Evolutionary conservation across 2,329 filamentous ascomycete species (phyloP).

Genomic region (Penicillium sp.): DNA sequence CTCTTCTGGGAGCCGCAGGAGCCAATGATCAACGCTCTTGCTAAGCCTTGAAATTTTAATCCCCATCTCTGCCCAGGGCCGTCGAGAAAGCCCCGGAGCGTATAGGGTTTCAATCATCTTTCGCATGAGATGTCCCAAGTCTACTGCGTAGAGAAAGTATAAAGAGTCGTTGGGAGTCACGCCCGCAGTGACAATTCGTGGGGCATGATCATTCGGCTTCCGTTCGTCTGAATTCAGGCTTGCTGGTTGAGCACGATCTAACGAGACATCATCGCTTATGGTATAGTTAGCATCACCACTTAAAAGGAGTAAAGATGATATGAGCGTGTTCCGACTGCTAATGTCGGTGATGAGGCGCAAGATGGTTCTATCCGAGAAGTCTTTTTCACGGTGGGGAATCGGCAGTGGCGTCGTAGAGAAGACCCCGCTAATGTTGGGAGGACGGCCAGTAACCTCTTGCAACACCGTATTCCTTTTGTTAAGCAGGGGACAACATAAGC

Average conservation of each 20-base stretch:
- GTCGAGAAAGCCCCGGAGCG: conserved; percentile 38
- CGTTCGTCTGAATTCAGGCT: background rate
- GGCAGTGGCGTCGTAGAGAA: conserved; percentile 48
- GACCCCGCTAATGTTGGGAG: conserved; percentile 38
- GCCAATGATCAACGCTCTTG: conserved; percentile 40
- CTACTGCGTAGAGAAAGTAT: conserved; percentile 44
- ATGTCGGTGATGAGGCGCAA: conserved; percentile 36
- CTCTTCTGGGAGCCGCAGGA: conserved; percentile 38
- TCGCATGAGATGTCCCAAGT: conserved; percentile 39
- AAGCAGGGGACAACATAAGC: conserved; percentile 36
- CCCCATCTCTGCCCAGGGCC: conserved; percentile 42
- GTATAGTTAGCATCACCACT: background rate
- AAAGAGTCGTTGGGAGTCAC: conserved; percentile 40
- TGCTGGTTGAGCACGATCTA: conserved; percentile 24
- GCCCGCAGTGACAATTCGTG: conserved; percentile 22
- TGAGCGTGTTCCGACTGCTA: conserved; percentile 33
- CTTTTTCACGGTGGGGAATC: conserved; percentile 41
- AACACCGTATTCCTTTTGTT: conserved; percentile 46
- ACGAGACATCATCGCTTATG: conserved; percentile 9
- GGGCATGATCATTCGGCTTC: background rate
- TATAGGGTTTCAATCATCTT: conserved; percentile 42
- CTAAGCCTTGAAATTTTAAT: conserved; percentile 36
- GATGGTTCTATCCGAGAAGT: conserved; percentile 35
- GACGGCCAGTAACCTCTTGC: conserved; percentile 46
- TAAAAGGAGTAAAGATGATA: conserved; percentile 24